Base-by-base conservation (phyloP, 805 yeast genomes). In the Wickerhamomyces subpelliculosus region DNA sequence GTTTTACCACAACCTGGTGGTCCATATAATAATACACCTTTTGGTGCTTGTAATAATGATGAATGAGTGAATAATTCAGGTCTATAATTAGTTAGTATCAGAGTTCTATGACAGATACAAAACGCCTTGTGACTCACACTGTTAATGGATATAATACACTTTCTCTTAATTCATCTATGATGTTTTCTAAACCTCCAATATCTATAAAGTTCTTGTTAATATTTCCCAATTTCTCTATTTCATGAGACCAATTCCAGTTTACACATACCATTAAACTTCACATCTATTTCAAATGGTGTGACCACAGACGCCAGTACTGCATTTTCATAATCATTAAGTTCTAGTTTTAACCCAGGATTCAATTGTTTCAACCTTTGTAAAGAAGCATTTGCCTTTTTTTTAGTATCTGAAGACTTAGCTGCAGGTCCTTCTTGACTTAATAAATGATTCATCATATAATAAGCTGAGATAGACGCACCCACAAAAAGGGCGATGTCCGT, bases 1-100 rank as follows among this genome's bases (percentile, higher is more conserved):
- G 97, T 90, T 62, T 90, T 90, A 39, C 97, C 97, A 60, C 97
- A 90, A 0, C 97, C 97, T 0, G 97, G 97, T 4, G 97, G 97
- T 0, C 97, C 97, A 55, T 86, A 80, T 35, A 89, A 69, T 26
- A 90, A 64, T 3, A 90, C 97, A 29, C 98, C 98, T 54, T 86
- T 88, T 2, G 98, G 98, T 1, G 96, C 90, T 53, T 84, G 86
- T 20, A 90, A 65, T 37, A 90, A 67, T 37, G 86, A 78, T 47
- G 82, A 84, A 37, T 75, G 78, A 11, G 75, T 65, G 55, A 84
- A 88, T 29, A 87, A 61, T 35, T 77, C 85, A 0, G 96, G 96
- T 49, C 77, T 47, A 14, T 24, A 10, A n/a, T 5, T 25, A 16
- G 35, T 36, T 31, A 34, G 23, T 30, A 37, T 27, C 17, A 24